phyloP scores from a whole-genome alignment of 768 basidiomycete genomes.

The Cubamyces lactineus region DNA sequence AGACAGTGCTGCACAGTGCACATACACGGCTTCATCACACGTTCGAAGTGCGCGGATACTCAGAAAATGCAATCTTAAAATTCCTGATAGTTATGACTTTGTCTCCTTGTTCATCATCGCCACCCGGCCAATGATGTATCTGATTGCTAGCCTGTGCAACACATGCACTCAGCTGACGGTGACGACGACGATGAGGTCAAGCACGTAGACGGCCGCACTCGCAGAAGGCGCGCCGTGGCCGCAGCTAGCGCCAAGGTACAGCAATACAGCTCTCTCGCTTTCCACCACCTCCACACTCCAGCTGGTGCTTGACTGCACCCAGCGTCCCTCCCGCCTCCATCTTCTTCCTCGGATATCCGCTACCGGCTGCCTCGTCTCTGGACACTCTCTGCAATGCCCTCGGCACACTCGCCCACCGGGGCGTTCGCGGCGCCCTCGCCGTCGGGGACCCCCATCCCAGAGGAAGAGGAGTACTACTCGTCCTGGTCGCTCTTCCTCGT shows the following conservation, averaged over 20 bases:
- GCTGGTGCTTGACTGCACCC: slow-evolving; percentile 23
- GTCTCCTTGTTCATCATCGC: too few relatives aligned
- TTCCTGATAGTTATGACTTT: too few relatives aligned
- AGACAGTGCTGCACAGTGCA: neutral
- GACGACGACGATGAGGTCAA: slow-evolving; percentile 7
- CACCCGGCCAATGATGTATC: too few relatives aligned
- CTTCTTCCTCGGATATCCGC: neutral
- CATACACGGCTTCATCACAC: too few relatives aligned
- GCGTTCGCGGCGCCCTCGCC: slow-evolving; percentile 23
- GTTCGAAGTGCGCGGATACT: too few relatives aligned
- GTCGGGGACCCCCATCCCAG: slow-evolving; percentile 36
- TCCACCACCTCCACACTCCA: slow-evolving; percentile 13
- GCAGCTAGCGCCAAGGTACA: slow-evolving; percentile 14
- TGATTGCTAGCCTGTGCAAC: too few relatives aligned
- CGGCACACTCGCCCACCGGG: slow-evolving; percentile 15
- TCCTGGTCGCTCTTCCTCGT: slow-evolving; percentile 95
- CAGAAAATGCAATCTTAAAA: too few relatives aligned
- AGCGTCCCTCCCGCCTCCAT: neutral
- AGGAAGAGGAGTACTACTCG: slow-evolving; percentile 89
- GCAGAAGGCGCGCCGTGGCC: slow-evolving; percentile 3
- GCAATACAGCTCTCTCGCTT: slow-evolving; percentile 5
- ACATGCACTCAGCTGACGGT: neutral
- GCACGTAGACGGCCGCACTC: too few relatives aligned
- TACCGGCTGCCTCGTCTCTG: neutral
- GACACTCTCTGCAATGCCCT: slow-evolving; percentile 16